A percentile compares a stretch with the other conserved stretches of the same genome.
Evolutionary conservation across 1,284 basidiomycete species (phyloP).

Genomic region (Leucoagaricus sp.): DNA sequence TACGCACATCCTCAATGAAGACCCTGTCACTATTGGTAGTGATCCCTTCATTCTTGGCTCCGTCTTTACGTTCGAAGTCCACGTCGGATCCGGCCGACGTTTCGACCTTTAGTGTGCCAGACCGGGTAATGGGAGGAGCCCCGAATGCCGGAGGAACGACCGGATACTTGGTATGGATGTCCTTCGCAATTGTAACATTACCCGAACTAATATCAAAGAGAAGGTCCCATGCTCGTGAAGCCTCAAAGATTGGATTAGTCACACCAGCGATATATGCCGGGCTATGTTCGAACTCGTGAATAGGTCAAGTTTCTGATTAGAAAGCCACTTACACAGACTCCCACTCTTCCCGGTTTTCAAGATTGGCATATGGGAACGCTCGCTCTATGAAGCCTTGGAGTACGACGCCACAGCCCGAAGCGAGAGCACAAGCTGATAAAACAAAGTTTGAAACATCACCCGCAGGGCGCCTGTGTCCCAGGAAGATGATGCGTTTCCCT

Average conservation of each 20-base stretch:
- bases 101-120: conserved; percentile 65
- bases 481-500: conserved; percentile 91
- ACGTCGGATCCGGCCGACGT: conserved; percentile 61
- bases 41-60: conserved; percentile 44
- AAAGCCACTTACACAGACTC: conserved; percentile 71
- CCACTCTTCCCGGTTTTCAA: conserved; percentile 88
- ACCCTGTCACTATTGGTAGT: conserved; percentile 72
- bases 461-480: conserved; percentile 86
- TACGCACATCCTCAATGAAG: conserved; percentile 90
- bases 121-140: conserved; percentile 48
- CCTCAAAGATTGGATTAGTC: conserved; percentile 94
- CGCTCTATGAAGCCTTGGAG: conserved; percentile 85
- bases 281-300: conserved; percentile 36
- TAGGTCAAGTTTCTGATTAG: background rate
- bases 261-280: conserved; percentile 95
- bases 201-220: conserved; percentile 89
- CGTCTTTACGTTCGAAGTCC: conserved; percentile 52
- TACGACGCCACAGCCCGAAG: conserved; percentile 85
- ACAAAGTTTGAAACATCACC: conserved; percentile 89
- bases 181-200: conserved; percentile 83
- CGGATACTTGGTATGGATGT: conserved; percentile 68
- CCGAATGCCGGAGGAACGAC: conserved; percentile 40
- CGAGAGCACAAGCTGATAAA: conserved; percentile 90
- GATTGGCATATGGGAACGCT: conserved; percentile 92
- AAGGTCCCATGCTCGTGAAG: conserved; percentile 88